phyloP scores from a whole-genome alignment of 2,329 filamentous ascomycete genomes.

The Ophiosphaerella narmari region DNA sequence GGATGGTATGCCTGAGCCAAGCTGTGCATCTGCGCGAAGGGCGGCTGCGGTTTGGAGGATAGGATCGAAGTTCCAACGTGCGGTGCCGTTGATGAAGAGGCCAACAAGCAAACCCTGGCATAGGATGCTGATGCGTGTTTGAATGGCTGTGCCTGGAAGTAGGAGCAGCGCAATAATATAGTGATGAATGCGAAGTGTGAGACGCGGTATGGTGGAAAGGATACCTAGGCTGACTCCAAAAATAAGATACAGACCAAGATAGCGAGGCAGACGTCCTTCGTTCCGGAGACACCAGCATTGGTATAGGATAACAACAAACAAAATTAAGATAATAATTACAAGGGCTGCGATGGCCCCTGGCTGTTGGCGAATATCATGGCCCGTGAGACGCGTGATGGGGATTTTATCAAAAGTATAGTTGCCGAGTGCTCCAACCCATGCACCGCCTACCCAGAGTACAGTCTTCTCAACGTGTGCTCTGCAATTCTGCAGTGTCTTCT shows the following conservation, averaged over 20 bases:
- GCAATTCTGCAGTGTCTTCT: constrained; percentile 31
- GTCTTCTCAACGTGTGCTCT: constrained; percentile 45
- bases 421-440: constrained; percentile 42
- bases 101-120: constrained; percentile 90
- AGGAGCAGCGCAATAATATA: constrained; percentile 90
- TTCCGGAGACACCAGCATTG: constrained; percentile 41
- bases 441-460: constrained; percentile 41
- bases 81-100: constrained; percentile 90
- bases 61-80: constrained; percentile 89
- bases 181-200: constrained; percentile 88
- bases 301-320: constrained; percentile 33
- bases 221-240: constrained; percentile 82
- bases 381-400: constrained; percentile 42
- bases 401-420: constrained; percentile 43
- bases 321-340: constrained; percentile 35
- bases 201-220: constrained; percentile 71
- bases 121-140: constrained; percentile 81
- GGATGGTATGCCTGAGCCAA: constrained; percentile 62
- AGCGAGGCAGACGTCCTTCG: constrained; percentile 63
- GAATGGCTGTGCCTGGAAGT: constrained; percentile 84
- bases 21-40: constrained; percentile 60
- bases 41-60: constrained; percentile 80
- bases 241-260: constrained; percentile 77
- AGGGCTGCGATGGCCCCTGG: constrained; percentile 44
- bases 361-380: constrained; percentile 44